These are phyloP conservation scores for Diaporthe capsici DNA, from an alignment of 2,329 filamentous ascomycete genomes.

Conservation along the genomic window DNA sequence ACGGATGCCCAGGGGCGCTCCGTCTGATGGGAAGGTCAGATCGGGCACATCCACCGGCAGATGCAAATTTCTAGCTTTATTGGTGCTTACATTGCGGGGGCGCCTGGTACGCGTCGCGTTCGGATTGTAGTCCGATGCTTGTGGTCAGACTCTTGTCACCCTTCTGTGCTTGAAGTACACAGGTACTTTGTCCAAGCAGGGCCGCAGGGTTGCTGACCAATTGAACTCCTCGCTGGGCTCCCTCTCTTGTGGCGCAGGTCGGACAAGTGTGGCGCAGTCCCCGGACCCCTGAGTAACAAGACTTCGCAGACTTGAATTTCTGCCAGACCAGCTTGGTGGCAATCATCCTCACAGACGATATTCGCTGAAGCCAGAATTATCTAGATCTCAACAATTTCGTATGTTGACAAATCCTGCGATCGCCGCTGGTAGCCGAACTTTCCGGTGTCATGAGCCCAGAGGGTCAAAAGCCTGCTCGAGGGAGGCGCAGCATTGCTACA, in stretches of 20 bases:
- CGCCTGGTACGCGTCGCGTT: slow-evolving; percentile 8
- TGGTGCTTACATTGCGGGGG: slow-evolving; percentile 13
- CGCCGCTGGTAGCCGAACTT: slow-evolving; percentile 12
- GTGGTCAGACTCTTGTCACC: slow-evolving; percentile 8
- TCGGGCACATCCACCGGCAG: slow-evolving; percentile 14
- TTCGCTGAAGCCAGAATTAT: background rate
- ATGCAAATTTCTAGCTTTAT: background rate
- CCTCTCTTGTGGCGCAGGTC: slow-evolving; percentile 14
- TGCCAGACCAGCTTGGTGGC: background rate
- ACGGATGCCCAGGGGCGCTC: slow-evolving; percentile 4
- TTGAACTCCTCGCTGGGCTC: background rate
- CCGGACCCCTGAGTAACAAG: background rate
- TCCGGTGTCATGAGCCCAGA: background rate
- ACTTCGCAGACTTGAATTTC: background rate
- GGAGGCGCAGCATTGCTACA: slow-evolving; percentile 16
- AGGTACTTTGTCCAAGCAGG: background rate
- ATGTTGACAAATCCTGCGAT: background rate
- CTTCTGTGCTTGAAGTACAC: background rate
- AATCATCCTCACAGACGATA: background rate
- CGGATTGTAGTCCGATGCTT: background rate
- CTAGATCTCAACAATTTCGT: background rate
- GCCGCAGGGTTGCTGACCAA: background rate
- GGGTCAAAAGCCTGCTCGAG: background rate
- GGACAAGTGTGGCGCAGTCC: slow-evolving; percentile 15
- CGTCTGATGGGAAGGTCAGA: background rate